Base-by-base conservation (phyloP, 1,284 basidiomycete genomes). In the Apiotrichum domesticum region DNA sequence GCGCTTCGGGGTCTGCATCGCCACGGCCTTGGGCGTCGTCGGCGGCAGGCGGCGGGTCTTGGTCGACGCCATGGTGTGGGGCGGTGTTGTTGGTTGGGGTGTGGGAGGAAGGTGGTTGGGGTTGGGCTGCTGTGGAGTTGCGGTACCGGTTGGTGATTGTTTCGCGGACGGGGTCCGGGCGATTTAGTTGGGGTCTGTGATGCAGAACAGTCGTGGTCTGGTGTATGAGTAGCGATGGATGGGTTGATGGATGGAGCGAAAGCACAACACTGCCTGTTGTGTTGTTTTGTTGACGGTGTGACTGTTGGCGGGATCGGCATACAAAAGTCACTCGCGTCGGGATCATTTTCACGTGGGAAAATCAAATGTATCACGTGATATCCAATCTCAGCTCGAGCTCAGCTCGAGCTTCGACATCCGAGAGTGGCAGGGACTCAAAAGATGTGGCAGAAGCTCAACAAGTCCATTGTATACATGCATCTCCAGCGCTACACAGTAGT, bases 401-500 rank as follows among this genome's bases (percentile, higher is more conserved):
- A 21, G 21, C 21, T 21, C 21, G 21, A 21, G 21, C 21, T 21
- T 21, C 21, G 21, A 21, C 21, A 21, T 21, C 21, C 21, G 21
- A 21, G 21, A 21, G 21, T 21, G 21, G 21, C 21, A 21, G 21
- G 21, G 21, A 21, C 21, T 21, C 21, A 21, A 21, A 21, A 21
- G 21, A 21, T 21, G 21, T 21, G 21, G 21, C 21, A 21, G 21
- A 21, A 21, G 21, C 21, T 21, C 21, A 21, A 21, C 21, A 21
- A 21, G 21, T 21, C 21, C 21, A 21, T 21, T 21, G 21, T 21
- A 9, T 40, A 13, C 35, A 49, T 49, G 35, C 37, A 40, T 49
- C 8, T 46, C 32, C 9, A 42, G 32, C 37, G 32, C 49, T 57
- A 58, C 41, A 51, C 50, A 9, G 59, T 67, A 34, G 87, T 84